phyloP scores from a whole-genome alignment of 1,139 yeast species.

The Sugiyamaella sp. region DNA sequence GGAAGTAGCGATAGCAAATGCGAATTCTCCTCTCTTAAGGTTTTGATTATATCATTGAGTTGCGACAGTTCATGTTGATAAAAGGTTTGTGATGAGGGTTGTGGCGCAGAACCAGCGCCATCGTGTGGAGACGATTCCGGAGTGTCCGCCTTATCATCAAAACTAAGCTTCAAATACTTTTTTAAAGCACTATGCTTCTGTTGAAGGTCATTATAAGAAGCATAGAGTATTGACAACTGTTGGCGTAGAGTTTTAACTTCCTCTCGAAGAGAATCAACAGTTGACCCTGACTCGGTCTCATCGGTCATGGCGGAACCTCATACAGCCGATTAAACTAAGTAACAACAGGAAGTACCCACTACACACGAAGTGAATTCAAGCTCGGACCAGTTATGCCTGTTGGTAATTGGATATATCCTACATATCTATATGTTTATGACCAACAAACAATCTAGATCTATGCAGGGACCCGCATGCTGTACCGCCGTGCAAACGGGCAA shows the following conservation, averaged over 20 bases:
- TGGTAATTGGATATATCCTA: too few species aligned
- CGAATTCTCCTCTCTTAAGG: constrained; percentile 2
- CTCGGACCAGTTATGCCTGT: too few species aligned
- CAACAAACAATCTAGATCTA: neutral
- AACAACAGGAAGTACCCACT: too few species aligned
- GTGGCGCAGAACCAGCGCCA: neutral
- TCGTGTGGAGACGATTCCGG: too few species aligned
- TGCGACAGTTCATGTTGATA: constrained; percentile 5
- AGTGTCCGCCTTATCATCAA: constrained; percentile 6
- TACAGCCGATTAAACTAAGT: neutral
- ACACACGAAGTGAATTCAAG: too few species aligned
- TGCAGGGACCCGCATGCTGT: neutral
- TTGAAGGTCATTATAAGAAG: constrained; percentile 1
- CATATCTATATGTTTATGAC: neutral
- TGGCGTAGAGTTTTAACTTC: constrained; percentile 5
- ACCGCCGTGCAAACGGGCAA: too few species aligned
- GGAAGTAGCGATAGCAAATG: constrained; percentile 6
- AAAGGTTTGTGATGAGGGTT: neutral
- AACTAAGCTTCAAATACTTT: constrained; percentile 10
- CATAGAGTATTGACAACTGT: neutral
- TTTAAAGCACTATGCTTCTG: constrained; percentile 7
- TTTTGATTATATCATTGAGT: constrained; percentile 4
- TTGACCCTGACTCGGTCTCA: neutral
- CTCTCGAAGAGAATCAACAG: constrained; percentile 4
- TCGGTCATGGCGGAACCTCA: constrained; percentile 1